phyloP scores from a whole-genome alignment of 306 rosid genomes.

The Inga leiocalycina region DNA sequence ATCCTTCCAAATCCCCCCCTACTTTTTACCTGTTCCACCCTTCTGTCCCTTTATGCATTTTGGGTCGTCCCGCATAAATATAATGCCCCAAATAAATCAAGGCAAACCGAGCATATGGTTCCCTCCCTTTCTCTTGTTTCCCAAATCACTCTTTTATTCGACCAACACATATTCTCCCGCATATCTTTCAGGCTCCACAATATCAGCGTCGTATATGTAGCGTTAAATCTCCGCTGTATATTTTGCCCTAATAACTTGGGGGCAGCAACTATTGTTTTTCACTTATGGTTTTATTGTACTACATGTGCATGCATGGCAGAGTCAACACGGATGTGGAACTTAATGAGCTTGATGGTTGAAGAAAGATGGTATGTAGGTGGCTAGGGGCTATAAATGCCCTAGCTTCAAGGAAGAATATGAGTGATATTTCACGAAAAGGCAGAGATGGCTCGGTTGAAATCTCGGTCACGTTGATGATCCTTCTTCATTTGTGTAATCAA shows the following conservation, averaged over 20 bases:
- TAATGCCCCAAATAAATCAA: not conserved
- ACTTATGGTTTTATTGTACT: not conserved
- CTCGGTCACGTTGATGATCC: constrained; percentile 40
- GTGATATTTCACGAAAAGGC: constrained; percentile 32
- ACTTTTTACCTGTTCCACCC: constrained; percentile 33
- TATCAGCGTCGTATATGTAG: not conserved
- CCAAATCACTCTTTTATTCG: not conserved
- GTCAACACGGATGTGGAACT: not conserved
- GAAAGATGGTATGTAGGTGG: not conserved
- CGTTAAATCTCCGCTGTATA: not conserved
- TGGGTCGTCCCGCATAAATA: constrained; percentile 3
- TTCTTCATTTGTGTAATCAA: constrained; percentile 39
- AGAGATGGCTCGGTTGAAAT: not conserved
- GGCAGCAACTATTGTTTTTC: not conserved
- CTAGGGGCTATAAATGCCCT: constrained; percentile 23
- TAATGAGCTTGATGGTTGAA: not conserved
- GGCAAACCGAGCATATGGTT: not conserved
- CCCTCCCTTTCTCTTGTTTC: not conserved
- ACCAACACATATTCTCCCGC: not conserved
- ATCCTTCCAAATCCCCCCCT: constrained; percentile 22
- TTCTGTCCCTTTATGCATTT: constrained; percentile 33
- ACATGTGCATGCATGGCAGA: not conserved
- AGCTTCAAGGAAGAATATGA: constrained; percentile 33
- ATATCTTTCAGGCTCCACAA: not conserved
- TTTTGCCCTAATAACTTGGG: not conserved